Conservation (phyloP, 1,284 basidiomycete genomes). For the Melampsora americana region DNA sequence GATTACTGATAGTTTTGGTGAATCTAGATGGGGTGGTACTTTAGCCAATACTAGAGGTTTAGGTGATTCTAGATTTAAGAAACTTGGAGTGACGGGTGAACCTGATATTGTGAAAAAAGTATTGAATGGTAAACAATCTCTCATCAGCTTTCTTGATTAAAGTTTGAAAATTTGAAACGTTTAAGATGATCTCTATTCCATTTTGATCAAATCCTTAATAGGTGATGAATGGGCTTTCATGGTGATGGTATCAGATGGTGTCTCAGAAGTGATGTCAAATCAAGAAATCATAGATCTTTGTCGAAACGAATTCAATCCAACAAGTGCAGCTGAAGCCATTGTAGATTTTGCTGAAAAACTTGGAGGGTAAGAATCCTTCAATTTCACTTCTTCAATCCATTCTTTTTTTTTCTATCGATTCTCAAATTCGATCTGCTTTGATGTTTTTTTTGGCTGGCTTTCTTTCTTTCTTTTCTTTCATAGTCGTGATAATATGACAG, state of each 20-base stretch:
- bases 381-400: neutral
- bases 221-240: slow-evolving; percentile 48
- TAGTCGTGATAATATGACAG: slow-evolving; percentile 86
- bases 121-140: slow-evolving; percentile 62
- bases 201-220: neutral
- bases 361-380: slow-evolving; percentile 55
- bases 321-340: slow-evolving; percentile 74
- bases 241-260: slow-evolving; percentile 64
- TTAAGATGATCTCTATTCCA: too few relatives aligned
- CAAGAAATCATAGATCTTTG: slow-evolving; percentile 91
- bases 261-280: slow-evolving; percentile 84
- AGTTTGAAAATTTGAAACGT: slow-evolving; percentile 16
- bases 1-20: slow-evolving; percentile 92
- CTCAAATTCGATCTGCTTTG: too few relatives aligned
- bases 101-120: slow-evolving; percentile 82
- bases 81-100: slow-evolving; percentile 86
- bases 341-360: slow-evolving; percentile 84
- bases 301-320: slow-evolving; percentile 68
- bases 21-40: slow-evolving; percentile 86
- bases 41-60: slow-evolving; percentile 90
- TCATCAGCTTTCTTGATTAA: slow-evolving; percentile 9
- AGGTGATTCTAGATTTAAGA: slow-evolving; percentile 86
- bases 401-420: neutral
- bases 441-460: too few relatives aligned
- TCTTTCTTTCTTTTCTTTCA: slow-evolving; percentile 48